Evolutionary conservation across 2,329 filamentous ascomycete genomes (phyloP), one percentile per base, ranked within the genome.

Genomic region (Fusarium camptoceras): DNA sequence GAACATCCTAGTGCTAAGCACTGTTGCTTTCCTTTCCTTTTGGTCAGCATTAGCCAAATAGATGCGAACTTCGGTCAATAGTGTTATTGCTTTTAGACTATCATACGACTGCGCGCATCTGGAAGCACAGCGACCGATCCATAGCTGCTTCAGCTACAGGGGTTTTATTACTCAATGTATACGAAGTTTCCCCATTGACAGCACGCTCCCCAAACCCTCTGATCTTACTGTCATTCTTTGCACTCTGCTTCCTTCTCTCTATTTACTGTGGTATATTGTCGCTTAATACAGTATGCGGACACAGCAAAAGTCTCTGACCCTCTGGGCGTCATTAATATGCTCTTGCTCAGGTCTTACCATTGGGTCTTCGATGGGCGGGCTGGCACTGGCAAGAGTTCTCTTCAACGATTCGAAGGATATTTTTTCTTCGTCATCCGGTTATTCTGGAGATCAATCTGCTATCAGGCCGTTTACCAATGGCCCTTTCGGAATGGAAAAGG

Each of bases 191-290:
- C 9, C 5, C 9, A 27, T 10, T 0, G 8, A 14, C 2, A 8
- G 14, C 28, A 46, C 16, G 3, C 5, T 18, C 16, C 22, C 8
- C 2, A n/a, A 8, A 20, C 14, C 25, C 16, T 6, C 24, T 3
- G 4, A 27, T 3, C 2, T 6, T 27, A 16, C 0, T 27, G 1
- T 47, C 2, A 8, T n/a, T 25, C 3, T 43, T 5, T 14, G 10
- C 3, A 14, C 20, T 7, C n/a, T 43, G 6, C 3, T 24, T n/a
- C 4, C 2, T 8, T 34, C 6, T 8, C 3, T 5, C 8, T 7
- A 2, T 9, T n/a, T 44, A 20, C 2, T 20, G 7, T 7, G 2
- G 10, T 30, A 6, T 42, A 3, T 18, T 16, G 7, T 6, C 9
- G 10, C 8, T 1, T 20, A 16, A 10, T 27, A 8, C 22, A 34